Evolutionary conservation across 176 grass and related monocot species (phyloP).

Genomic region (Zoysia japonica): DNA sequence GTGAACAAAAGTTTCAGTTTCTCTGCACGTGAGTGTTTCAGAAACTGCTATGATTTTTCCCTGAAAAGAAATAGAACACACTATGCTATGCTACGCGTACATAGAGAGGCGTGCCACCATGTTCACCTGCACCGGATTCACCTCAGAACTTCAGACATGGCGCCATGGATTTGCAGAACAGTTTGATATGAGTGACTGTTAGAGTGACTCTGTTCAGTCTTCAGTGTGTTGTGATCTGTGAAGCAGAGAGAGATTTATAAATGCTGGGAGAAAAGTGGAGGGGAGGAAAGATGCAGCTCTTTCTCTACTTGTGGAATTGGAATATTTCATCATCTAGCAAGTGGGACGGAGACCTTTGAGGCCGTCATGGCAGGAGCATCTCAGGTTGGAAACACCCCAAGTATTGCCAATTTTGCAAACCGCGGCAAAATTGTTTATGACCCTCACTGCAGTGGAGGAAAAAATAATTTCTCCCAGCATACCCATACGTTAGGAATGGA

Average conservation of each 20-base stretch:
- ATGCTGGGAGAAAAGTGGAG: constrained; percentile 40
- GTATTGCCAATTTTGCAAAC: neutral
- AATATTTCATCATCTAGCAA: constrained; percentile 15
- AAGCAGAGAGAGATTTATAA: constrained; percentile 33
- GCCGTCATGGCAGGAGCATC: neutral
- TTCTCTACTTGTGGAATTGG: constrained; percentile 30
- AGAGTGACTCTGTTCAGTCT: neutral
- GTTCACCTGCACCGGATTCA: constrained; percentile 2
- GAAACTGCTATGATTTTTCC: neutral
- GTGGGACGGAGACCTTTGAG: neutral
- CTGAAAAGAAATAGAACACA: neutral
- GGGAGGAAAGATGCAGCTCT: constrained; percentile 13
- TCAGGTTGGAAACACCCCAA: neutral
- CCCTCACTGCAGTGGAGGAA: neutral
- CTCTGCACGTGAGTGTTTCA: neutral
- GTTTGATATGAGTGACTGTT: constrained; percentile 13
- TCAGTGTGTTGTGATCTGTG: constrained; percentile 12
- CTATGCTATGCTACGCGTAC: neutral
- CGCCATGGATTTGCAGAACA: constrained; percentile 9
- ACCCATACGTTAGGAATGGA: neutral
- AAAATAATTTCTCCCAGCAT: neutral
- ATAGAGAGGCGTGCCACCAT: constrained; percentile 20
- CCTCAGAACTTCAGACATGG: neutral
- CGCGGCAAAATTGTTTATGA: neutral
- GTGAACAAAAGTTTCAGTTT: constrained; percentile 16